A percentile compares a stretch with the other conserved stretches of the same genome.
phyloP scores from a whole-genome alignment of 116 monocot species.

The Iris pallida region DNA sequence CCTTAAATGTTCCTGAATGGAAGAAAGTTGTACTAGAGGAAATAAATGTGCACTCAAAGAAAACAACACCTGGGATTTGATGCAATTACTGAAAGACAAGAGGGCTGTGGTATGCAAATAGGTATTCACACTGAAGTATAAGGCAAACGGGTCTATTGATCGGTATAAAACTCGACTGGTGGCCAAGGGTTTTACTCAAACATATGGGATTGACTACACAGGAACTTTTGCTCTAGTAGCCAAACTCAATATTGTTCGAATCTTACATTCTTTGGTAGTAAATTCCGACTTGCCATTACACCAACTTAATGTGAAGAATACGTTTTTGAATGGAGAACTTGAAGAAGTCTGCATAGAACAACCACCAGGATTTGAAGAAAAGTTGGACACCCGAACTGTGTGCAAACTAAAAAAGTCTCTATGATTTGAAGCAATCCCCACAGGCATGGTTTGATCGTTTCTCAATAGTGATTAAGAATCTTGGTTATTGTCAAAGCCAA shows the following conservation, averaged over 20 bases:
- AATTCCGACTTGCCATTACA: slow-evolving; percentile 2
- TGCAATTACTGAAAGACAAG: neutral
- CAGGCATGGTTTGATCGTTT: slow-evolving; percentile 1
- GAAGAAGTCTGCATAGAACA: too few relatives aligned
- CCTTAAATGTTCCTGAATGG: neutral
- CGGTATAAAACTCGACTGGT: neutral
- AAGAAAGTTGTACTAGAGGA: neutral
- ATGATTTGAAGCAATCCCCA: neutral
- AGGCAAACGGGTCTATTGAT: neutral
- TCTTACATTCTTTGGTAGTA: neutral
- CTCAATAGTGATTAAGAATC: neutral
- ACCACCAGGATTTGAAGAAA: too few relatives aligned
- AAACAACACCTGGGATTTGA: neutral
- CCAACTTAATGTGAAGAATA: neutral
- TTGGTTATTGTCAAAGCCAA: neutral
- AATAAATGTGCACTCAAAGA: neutral
- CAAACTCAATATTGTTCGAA: slow-evolving; percentile 3
- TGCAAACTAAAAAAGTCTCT: slow-evolving; percentile 1
- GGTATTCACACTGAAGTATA: neutral
- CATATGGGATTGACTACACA: slow-evolving; percentile 1
- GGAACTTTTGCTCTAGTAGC: slow-evolving; percentile 7
- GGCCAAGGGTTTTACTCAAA: neutral
- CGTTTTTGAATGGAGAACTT: neutral
- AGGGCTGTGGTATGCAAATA: neutral
- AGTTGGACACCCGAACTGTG: neutral